A percentile compares a stretch with the other conserved stretches of the same genome.
These are phyloP conservation scores for Mucor velutinosus DNA, from an alignment of 371 early-diverging fungal genomes.

Conservation along the genomic window DNA sequence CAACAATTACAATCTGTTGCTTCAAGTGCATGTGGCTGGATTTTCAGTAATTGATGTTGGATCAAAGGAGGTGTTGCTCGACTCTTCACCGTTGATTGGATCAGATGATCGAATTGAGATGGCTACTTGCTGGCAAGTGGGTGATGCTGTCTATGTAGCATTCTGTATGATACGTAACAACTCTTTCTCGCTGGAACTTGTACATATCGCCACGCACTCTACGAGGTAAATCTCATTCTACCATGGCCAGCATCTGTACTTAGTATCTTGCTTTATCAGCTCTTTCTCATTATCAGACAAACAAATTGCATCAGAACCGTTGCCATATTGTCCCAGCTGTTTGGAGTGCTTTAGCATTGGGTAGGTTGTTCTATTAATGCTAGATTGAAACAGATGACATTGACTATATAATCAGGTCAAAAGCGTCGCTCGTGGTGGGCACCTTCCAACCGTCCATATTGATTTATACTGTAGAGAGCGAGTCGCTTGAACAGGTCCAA, in stretches of 20 bases:
- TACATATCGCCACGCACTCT: background rate
- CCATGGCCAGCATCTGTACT: background rate
- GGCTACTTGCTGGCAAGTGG: constrained; percentile 15
- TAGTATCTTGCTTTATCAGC: background rate
- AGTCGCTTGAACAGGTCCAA: constrained; percentile 6
- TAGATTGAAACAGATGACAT: no score
- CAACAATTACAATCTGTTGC: background rate
- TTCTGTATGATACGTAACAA: background rate
- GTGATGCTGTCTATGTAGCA: constrained; percentile 9
- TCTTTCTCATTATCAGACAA: background rate
- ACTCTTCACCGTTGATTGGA: background rate
- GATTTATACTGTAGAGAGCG: constrained; percentile 9
- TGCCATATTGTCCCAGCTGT: constrained; percentile 17
- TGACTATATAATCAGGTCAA: constrained; percentile 6
- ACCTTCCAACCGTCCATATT: constrained; percentile 16
- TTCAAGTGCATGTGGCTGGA: constrained; percentile 17
- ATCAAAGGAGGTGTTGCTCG: background rate
- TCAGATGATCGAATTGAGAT: constrained; percentile 3
- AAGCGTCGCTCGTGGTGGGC: constrained; percentile 14
- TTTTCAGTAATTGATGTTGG: constrained; percentile 7
- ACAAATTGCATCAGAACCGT: background rate
- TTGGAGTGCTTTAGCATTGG: constrained; percentile 11
- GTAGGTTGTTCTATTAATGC: background rate
- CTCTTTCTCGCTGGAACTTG: background rate
- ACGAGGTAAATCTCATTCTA: background rate